Percentiles rank a stretch among this genome's conserved stretches.
Evolutionary conservation across 2,329 filamentous ascomycete genomes (phyloP).

Genomic region (Phyllosticta ampelicida): DNA sequence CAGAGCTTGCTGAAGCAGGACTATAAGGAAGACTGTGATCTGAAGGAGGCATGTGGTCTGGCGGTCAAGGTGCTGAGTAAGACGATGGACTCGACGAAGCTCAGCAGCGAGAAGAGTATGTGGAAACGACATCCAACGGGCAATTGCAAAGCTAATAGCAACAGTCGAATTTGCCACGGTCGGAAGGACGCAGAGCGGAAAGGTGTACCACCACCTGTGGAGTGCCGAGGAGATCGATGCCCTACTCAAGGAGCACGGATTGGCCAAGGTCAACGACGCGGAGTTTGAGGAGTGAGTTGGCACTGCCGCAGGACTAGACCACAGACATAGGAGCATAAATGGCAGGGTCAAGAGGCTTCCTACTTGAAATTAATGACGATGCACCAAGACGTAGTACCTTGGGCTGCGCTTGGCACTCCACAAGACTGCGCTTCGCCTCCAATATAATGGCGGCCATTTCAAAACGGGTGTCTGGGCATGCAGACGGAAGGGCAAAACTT

Average conservation of each 20-base stretch:
- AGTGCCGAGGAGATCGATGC: slow-evolving; percentile 91
- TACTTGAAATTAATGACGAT: neutral
- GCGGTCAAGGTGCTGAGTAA: slow-evolving; percentile 99
- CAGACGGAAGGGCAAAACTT: neutral
- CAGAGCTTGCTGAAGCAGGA: slow-evolving; percentile 97
- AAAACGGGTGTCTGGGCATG: neutral
- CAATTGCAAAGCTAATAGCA: neutral
- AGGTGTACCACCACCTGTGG: slow-evolving; percentile 98
- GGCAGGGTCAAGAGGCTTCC: neutral
- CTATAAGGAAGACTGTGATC: slow-evolving; percentile 95
- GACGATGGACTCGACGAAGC: slow-evolving; percentile 98
- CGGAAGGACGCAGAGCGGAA: slow-evolving; percentile 85
- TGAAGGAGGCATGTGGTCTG: slow-evolving; percentile 94
- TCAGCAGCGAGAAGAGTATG: slow-evolving; percentile 98
- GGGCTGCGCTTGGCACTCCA: neutral
- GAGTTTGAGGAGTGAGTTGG: slow-evolving; percentile 16
- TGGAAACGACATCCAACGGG: slow-evolving; percentile 13
- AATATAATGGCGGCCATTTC: slow-evolving; percentile 4
- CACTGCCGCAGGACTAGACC: slow-evolving; percentile 12
- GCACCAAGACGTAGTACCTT: neutral
- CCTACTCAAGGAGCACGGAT: slow-evolving; percentile 85
- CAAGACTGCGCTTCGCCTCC: neutral
- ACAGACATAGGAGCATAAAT: slow-evolving; percentile 9
- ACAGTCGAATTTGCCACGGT: slow-evolving; percentile 97
- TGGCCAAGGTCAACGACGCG: slow-evolving; percentile 55